Evolutionary conservation across 169 alveolate genomes (phyloP), one percentile per base, ranked within the genome.

Genomic region (Plasmodium gaboni): DNA sequence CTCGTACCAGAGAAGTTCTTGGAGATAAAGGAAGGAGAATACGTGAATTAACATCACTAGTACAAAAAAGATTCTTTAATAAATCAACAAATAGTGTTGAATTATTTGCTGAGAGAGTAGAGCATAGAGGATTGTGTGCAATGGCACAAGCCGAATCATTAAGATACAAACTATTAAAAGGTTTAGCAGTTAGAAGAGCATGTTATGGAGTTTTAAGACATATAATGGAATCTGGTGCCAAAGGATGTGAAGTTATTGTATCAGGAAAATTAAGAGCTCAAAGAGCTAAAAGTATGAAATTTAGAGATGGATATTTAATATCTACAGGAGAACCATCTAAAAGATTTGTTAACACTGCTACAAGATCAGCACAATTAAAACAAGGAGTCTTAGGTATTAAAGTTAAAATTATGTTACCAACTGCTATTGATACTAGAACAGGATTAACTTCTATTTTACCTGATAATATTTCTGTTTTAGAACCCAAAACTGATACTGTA

Each of bases 251-350:
- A 95, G 99, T 98, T 87, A 98, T 98, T 89, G 99, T 99, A 87
- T 98, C 99, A 73, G 99, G 99, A 15, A 99, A 99, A 96, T 95
- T 99, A 78, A 97, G 99, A 87, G 99, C 99, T 67, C 99, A 99
- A 96, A 98, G 99, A 94, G 99, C 99, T 88, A 99, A 99, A 97
- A 97, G 99, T 90, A 98, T 97, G 99, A 98, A 98, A 94, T 98
- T 98, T 97, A 98, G 98, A 95, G 98, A 96, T 91, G 99, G 99
- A 28, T 98, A 98, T 95, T 93, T 99, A 94, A 97, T 99, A 95
- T 97, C 99, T 80, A 98, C 99, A 64, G 99, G 99, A 73, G 98
- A 98, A 94, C 99, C 99, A 38, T 96, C 98, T 92, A 94, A 95
- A 85, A 97, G 96, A 71, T 98, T 97, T 95, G 98, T 99, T 92